These are phyloP conservation scores for Pseudoturritis turrita DNA, from an alignment of 345 rosid species.

Conservation along the genomic window DNA sequence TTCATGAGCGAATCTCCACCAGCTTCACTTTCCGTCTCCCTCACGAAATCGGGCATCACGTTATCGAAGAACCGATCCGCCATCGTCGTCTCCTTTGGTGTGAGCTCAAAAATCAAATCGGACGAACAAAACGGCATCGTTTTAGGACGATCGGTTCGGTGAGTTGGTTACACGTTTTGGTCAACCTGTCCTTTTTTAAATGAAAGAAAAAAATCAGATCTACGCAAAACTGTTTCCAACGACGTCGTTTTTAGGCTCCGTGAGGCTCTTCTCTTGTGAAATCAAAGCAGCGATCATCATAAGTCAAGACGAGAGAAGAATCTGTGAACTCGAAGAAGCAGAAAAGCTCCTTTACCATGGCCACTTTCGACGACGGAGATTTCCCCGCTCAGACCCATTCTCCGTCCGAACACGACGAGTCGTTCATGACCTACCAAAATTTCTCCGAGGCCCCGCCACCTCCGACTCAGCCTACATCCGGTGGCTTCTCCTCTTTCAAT, in stretches of 20 bases:
- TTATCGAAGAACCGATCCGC: slow-evolving; percentile 68
- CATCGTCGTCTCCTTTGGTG: slow-evolving; percentile 33
- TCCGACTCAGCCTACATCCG: slow-evolving; percentile 17
- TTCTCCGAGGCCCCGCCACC: slow-evolving; percentile 29
- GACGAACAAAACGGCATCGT: background rate
- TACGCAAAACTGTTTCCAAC: background rate
- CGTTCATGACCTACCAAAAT: slow-evolving; percentile 31
- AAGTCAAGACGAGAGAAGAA: slow-evolving; percentile 9
- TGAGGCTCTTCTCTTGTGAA: background rate
- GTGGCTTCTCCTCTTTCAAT: slow-evolving; percentile 20
- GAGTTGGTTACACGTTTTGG: slow-evolving; percentile 32
- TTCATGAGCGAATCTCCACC: slow-evolving; percentile 47
- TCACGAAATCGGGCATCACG: slow-evolving; percentile 47
- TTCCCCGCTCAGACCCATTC: slow-evolving; percentile 31
- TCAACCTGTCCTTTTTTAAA: slow-evolving; percentile 20
- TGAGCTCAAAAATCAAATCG: background rate
- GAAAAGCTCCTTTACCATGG: slow-evolving; percentile 23
- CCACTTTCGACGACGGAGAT: slow-evolving; percentile 33
- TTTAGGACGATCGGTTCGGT: slow-evolving; percentile 9
- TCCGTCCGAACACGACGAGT: slow-evolving; percentile 27
- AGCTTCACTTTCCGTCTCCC: slow-evolving; percentile 22
- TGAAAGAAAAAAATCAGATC: slow-evolving; percentile 2
- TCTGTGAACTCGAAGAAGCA: slow-evolving; percentile 14
- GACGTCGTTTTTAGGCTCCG: background rate
- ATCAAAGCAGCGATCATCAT: slow-evolving; percentile 15